Percentiles rank a stretch among this genome's conserved stretches.
Evolutionary conservation across 1,284 basidiomycete genomes (phyloP).

Genomic region (Rhodotorula sp.): DNA sequence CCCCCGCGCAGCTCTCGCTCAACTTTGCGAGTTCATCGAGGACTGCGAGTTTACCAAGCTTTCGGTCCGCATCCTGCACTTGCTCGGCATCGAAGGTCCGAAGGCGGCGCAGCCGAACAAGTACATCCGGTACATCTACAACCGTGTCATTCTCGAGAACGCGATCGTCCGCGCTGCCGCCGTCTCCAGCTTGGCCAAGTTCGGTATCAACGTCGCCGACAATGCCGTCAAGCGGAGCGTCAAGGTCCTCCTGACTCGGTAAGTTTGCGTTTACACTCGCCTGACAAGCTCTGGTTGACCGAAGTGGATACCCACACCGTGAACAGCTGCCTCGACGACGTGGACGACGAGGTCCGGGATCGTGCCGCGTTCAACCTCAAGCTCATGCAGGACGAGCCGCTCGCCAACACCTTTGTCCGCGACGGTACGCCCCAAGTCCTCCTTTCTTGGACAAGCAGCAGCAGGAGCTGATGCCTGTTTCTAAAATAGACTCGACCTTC

Average conservation of each 20-base stretch:
- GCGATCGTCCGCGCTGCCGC: conserved; percentile 97
- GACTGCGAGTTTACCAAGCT: conserved; percentile 99
- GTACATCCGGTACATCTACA: conserved; percentile 99
- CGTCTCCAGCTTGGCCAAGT: conserved; percentile 91
- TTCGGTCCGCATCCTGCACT: conserved; percentile 90
- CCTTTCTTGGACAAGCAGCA: background rate
- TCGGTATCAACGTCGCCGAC: conserved; percentile 85
- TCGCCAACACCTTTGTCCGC: conserved; percentile 84
- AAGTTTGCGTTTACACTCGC: conserved; percentile 27
- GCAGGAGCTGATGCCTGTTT: background rate
- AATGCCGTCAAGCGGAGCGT: conserved; percentile 77
- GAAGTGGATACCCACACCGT: background rate
- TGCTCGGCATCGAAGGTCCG: conserved; percentile 94
- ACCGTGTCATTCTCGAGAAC: conserved; percentile 97
- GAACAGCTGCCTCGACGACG: conserved; percentile 87
- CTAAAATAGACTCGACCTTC: conserved; percentile 74
- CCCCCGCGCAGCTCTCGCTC: conserved; percentile 70
- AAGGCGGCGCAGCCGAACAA: conserved; percentile 93
- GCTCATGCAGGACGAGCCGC: conserved; percentile 71
- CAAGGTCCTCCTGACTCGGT: conserved; percentile 78
- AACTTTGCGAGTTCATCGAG: conserved; percentile 99
- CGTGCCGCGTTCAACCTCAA: conserved; percentile 92
- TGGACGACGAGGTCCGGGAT: conserved; percentile 98
- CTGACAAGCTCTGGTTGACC: background rate
- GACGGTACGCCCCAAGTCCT: conserved; percentile 65